A percentile compares a stretch with the other conserved stretches of the same genome.
Conservation (phyloP, 1,284 basidiomycete genomes). For the Tilletiaria anomala region DNA sequence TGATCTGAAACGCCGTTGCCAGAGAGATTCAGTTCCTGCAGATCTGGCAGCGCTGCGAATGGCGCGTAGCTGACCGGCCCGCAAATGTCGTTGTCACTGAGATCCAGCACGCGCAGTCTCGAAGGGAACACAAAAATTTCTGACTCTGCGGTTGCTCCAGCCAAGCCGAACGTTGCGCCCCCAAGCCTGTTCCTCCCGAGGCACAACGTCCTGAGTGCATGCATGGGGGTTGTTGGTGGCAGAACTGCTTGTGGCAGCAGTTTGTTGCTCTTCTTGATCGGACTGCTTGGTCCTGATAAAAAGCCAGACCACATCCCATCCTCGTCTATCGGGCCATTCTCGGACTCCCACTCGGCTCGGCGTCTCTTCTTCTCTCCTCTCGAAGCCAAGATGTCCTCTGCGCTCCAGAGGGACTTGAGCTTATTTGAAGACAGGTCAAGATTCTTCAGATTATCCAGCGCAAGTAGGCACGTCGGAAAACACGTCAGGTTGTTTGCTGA, state of each 20-base stretch:
- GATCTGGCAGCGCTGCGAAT: neutral
- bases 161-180: neutral
- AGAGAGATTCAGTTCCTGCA: neutral
- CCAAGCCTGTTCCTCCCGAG: neutral
- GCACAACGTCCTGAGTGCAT: neutral
- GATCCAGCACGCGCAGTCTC: neutral
- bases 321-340: neutral
- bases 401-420: constrained; percentile 19
- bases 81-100: neutral
- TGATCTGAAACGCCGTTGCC: neutral
- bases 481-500: constrained; percentile 16
- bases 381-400: constrained; percentile 3
- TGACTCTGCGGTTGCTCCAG: neutral
- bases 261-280: neutral
- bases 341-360: neutral
- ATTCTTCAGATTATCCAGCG: constrained; percentile 16
- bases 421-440: constrained; percentile 31
- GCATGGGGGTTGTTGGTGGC: neutral
- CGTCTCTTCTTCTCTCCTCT: neutral
- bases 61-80: neutral
- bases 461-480: constrained; percentile 18
- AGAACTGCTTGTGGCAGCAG: neutral
- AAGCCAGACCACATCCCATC: neutral
- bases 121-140: neutral
- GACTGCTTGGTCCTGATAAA: neutral